These are phyloP conservation scores for Nitzschia sp. DNA, from an alignment of 108 stramenopile species.

Conservation along the genomic window DNA sequence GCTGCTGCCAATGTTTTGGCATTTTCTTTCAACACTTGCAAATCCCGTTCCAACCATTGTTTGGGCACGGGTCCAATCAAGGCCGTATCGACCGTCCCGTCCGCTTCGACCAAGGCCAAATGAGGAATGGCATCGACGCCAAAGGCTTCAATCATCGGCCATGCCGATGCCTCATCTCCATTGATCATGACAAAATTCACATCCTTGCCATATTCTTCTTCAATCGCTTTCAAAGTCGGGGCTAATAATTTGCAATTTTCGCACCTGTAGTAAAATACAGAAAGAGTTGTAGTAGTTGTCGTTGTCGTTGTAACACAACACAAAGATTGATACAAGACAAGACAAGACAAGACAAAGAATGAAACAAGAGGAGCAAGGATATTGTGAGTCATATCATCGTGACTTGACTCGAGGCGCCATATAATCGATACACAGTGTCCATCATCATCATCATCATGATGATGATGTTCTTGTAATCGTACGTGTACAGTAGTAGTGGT, in stretches of 20 bases:
- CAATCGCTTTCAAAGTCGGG: constrained; percentile 59
- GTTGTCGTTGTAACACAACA: not conserved
- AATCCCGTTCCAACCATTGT: constrained; percentile 60
- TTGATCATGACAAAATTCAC: constrained; percentile 85
- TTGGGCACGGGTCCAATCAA: constrained; percentile 81
- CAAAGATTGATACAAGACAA: too few relatives aligned
- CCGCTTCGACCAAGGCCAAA: constrained; percentile 59
- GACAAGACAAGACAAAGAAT: too few relatives aligned
- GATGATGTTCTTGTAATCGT: too few relatives aligned
- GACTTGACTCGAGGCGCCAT: too few relatives aligned
- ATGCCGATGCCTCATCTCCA: constrained; percentile 52
- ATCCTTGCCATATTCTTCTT: constrained; percentile 62
- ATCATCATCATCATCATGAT: too few relatives aligned
- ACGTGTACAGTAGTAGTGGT: too few relatives aligned
- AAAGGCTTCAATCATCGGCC: constrained; percentile 70
- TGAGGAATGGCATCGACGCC: constrained; percentile 88
- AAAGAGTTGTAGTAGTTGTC: not conserved
- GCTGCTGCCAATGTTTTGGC: constrained; percentile 7
- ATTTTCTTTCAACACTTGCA: constrained; percentile 67
- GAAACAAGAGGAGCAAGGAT: too few relatives aligned
- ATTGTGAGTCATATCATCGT: too few relatives aligned
- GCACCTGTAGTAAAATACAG: constrained; percentile 40
- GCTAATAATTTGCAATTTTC: constrained; percentile 75
- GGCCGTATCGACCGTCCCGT: constrained; percentile 83
- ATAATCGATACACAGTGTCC: too few relatives aligned